These are phyloP conservation scores for Nannizziopsis barbatae DNA, from an alignment of 2,329 filamentous ascomycete genomes.

Conservation along the genomic window DNA sequence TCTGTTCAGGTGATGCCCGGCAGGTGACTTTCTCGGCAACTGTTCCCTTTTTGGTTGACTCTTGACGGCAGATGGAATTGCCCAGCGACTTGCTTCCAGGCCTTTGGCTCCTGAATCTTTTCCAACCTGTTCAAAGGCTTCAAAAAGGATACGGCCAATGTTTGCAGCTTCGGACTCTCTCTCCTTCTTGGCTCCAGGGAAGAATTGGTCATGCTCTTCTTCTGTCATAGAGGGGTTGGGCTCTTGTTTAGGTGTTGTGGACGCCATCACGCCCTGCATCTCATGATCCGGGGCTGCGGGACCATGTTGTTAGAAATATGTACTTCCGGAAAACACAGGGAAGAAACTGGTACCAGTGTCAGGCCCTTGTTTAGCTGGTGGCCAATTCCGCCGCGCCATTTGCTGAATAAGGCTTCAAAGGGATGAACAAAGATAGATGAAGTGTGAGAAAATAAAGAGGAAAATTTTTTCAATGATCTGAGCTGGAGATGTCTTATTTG, in stretches of 20 bases:
- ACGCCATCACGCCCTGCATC: neutral
- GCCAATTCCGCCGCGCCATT: no score
- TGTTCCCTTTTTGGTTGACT: neutral
- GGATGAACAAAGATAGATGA: no score
- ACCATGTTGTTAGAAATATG: no score
- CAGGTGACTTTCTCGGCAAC: neutral
- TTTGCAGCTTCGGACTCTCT: conserved; percentile 2
- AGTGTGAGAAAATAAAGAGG: no score
- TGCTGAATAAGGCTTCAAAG: no score
- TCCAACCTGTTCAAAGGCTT: conserved; percentile 13
- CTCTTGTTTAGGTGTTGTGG: neutral
- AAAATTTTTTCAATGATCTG: no score
- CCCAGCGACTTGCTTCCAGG: conserved; percentile 14
- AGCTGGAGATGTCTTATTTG: no score
- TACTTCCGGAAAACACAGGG: no score
- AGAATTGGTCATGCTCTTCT: neutral
- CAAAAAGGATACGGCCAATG: conserved; percentile 6
- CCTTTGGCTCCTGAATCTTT: conserved; percentile 6
- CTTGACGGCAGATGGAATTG: neutral
- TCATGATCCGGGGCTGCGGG: no score
- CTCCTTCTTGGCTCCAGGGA: conserved; percentile 1
- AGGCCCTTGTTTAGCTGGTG: no score
- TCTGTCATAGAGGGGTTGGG: neutral
- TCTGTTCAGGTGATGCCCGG: neutral
- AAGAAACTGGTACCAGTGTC: no score